Conservation (phyloP, 768 basidiomycete genomes). For the Suillus placidus region DNA sequence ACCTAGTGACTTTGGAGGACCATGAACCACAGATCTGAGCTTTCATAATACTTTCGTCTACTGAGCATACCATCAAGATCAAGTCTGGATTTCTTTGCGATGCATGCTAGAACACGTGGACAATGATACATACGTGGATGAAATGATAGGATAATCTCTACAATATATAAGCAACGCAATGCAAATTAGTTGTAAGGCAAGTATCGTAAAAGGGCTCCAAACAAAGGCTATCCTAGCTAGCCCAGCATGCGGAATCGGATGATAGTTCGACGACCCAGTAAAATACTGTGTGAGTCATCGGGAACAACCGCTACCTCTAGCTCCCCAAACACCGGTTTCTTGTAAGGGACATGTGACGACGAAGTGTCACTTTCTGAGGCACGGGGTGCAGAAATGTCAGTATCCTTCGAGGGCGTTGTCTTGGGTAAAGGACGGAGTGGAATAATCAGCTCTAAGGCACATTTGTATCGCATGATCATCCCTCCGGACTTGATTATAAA, state of each 20-base stretch:
- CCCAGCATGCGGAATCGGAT: conserved; percentile 57
- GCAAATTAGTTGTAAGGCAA: conserved; percentile 5
- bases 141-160: background rate
- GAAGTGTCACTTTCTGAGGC: background rate
- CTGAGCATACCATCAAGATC: background rate
- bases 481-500: conserved; percentile 26
- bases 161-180: background rate
- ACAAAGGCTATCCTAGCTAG: conserved; percentile 4
- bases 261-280: conserved; percentile 58
- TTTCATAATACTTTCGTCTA: too few species aligned
- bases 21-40: too few species aligned
- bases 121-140: background rate
- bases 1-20: too few species aligned
- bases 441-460: conserved; percentile 24
- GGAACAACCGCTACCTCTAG: conserved; percentile 54
- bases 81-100: background rate
- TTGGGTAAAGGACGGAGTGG: conserved; percentile 18
- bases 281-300: conserved; percentile 53
- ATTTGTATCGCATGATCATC: conserved; percentile 27
- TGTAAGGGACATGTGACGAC: conserved; percentile 19
- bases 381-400: background rate
- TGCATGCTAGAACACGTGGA: background rate
- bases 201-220: background rate
- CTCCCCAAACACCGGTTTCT: conserved; percentile 54
- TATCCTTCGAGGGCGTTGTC: background rate